Conservation (phyloP, 2,329 filamentous ascomycete genomes). For the Elsinoe ampelina region DNA sequence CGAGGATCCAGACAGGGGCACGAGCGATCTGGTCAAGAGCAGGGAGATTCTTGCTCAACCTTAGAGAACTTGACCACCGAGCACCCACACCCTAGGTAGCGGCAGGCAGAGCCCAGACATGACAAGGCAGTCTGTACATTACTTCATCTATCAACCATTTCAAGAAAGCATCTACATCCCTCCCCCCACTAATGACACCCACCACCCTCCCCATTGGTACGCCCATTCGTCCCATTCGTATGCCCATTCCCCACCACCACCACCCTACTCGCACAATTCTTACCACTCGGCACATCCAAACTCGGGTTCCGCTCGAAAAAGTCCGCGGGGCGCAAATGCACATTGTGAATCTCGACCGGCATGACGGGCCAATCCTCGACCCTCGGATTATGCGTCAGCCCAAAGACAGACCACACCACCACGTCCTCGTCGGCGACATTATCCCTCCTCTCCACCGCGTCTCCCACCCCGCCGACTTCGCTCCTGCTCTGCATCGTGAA, state of each 20-base stretch:
- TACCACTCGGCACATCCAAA: slow-evolving; percentile 37
- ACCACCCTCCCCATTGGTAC: background rate
- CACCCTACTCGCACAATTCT: slow-evolving; percentile 9
- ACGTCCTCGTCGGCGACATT: slow-evolving; percentile 37
- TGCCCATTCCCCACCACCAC: background rate
- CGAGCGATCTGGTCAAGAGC: slow-evolving; percentile 34
- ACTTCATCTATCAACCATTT: background rate
- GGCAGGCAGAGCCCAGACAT: too few species aligned
- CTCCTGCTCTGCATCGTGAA: slow-evolving; percentile 35
- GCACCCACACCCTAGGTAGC: too few species aligned
- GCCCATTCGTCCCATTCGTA: background rate
- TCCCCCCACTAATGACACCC: background rate
- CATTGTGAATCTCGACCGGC: slow-evolving; percentile 40
- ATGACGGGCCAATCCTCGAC: slow-evolving; percentile 45
- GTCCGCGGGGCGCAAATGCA: slow-evolving; percentile 42
- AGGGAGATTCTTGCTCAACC: slow-evolving; percentile 20
- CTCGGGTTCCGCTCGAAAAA: slow-evolving; percentile 47
- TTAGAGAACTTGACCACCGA: too few species aligned
- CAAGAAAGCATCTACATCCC: background rate
- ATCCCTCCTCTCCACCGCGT: slow-evolving; percentile 36
- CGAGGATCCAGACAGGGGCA: slow-evolving; percentile 34
- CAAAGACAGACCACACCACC: slow-evolving; percentile 43
- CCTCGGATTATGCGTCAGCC: slow-evolving; percentile 44
- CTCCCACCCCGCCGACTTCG: slow-evolving; percentile 37
- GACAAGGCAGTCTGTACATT: too few species aligned